Base-by-base conservation (phyloP, 345 rosid genomes). In the Acer saccharum region DNA sequence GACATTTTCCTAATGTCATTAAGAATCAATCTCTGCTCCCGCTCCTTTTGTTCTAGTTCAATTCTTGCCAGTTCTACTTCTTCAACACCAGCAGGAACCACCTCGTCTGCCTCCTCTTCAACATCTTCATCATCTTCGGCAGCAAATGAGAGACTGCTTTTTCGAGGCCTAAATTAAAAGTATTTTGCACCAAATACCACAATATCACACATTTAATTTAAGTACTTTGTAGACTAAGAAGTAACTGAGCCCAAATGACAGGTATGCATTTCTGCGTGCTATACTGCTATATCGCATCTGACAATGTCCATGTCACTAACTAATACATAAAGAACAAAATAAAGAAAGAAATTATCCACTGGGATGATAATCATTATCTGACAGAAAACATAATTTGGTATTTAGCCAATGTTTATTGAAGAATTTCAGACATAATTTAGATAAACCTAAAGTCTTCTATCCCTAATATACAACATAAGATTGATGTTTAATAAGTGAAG, bases 91-190 rank as follows among this genome's bases (percentile, higher is more conserved):
- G 91, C 92, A 69, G 99, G 99, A 82, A 94, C 99, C 80, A 96
- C 90, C 80, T 90, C 99, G 81, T 94, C 96, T 68, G 99, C 97
- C 89, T 92, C 98, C 85, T 96, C 99, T 81, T 89, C 98, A 80
- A 96, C 88, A 86, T 94, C 98, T 72, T 91, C 98, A 77, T 91
- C 99, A 80, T 91, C 99, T 88, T 96, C 99, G 72, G 89, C 84
- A 64, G 94, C 95, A 86, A 82, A 92, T 52, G 97, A 89, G 73
- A 96, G 85, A 81, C 98, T 90, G 86, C 95, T 92, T 86, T 88
- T 91, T 75, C 94, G 92, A 80, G 98, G 98, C 95, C 98, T 96
- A 86, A 77, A 81, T 80, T 67, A 64, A 76, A 86, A 32, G 72
- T 58, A 55, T 66, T 65, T 65, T 76, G 69, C 64, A 54, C 73